Percentiles rank a stretch among this genome's conserved stretches.
Evolutionary conservation across 495 filamentous ascomycete species (phyloP).

Genomic region (Pyrenula massariospora): DNA sequence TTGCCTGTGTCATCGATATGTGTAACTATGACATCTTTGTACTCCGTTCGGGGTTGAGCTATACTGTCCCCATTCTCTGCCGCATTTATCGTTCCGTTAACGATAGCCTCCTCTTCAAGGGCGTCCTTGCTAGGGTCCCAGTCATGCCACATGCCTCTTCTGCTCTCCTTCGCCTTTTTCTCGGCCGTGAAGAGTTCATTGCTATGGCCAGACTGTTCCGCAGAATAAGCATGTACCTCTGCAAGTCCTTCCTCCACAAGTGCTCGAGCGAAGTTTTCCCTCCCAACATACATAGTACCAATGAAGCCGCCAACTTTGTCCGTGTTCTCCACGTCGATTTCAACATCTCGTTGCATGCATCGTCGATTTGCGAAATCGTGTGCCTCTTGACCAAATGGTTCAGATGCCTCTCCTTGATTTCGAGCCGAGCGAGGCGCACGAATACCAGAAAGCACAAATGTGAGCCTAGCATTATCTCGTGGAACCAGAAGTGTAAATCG

Average conservation of each 20-base stretch:
- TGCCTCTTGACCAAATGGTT: conserved; percentile 93
- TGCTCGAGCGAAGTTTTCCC: conserved; percentile 89
- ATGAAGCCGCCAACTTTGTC: conserved; percentile 98
- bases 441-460: conserved; percentile 87
- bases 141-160: conserved; percentile 84
- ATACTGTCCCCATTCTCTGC: conserved; percentile 33
- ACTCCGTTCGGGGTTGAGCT: conserved; percentile 58
- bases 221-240: conserved; percentile 84
- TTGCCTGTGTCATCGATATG: conserved; percentile 66
- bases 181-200: conserved; percentile 82
- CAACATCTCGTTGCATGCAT: conserved; percentile 88
- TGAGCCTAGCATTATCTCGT: conserved; percentile 87
- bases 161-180: conserved; percentile 71
- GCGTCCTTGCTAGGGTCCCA: conserved; percentile 77
- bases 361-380: conserved; percentile 78
- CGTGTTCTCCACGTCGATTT: conserved; percentile 88
- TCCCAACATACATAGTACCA: conserved; percentile 84
- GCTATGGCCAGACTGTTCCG: conserved; percentile 85
- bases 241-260: conserved; percentile 92
- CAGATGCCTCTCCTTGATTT: conserved; percentile 64
- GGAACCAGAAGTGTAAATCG: conserved; percentile 90
- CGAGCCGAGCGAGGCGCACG: conserved; percentile 84
- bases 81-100: conserved; percentile 35
- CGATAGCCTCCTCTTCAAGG: conserved; percentile 38
- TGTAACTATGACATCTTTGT: conserved; percentile 84